These are phyloP conservation scores for Ormosia emarginata DNA, from an alignment of 306 rosid genomes.

Conservation along the genomic window DNA sequence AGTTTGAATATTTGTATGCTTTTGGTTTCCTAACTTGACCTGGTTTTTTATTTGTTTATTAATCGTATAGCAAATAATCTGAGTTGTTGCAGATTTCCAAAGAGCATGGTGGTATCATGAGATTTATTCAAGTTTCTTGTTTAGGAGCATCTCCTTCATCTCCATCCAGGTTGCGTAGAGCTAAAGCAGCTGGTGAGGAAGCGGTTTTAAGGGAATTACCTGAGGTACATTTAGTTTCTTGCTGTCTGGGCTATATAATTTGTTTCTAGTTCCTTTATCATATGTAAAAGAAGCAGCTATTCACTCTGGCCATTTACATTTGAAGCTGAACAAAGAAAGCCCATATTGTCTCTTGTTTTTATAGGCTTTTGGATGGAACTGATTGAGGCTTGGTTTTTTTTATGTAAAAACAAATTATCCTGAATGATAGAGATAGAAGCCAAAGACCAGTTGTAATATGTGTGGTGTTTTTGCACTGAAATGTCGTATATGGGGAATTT, in stretches of 20 bases:
- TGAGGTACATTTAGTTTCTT: conserved; percentile 52
- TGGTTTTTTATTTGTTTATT: background rate
- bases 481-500: background rate
- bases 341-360: conserved; percentile 5
- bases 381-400: background rate
- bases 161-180: conserved; percentile 72
- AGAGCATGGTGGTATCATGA: conserved; percentile 96
- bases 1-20: conserved; percentile 13
- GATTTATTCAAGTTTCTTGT: conserved; percentile 89
- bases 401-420: background rate
- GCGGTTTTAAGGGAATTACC: conserved; percentile 76
- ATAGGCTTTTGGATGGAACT: conserved; percentile 3
- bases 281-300: background rate
- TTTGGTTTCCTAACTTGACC: conserved; percentile 15
- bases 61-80: conserved; percentile 11
- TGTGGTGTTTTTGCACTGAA: conserved; percentile 4
- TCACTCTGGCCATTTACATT: background rate
- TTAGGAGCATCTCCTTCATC: conserved; percentile 92
- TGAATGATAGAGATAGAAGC: conserved; percentile 3
- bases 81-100: conserved; percentile 70
- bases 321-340: background rate
- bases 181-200: conserved; percentile 93
- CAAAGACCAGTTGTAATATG: conserved; percentile 11
- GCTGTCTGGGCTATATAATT: background rate
- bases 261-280: conserved; percentile 6